These are phyloP conservation scores for Phialophora expanda DNA, from an alignment of 2,329 filamentous ascomycete genomes.

Conservation along the genomic window DNA sequence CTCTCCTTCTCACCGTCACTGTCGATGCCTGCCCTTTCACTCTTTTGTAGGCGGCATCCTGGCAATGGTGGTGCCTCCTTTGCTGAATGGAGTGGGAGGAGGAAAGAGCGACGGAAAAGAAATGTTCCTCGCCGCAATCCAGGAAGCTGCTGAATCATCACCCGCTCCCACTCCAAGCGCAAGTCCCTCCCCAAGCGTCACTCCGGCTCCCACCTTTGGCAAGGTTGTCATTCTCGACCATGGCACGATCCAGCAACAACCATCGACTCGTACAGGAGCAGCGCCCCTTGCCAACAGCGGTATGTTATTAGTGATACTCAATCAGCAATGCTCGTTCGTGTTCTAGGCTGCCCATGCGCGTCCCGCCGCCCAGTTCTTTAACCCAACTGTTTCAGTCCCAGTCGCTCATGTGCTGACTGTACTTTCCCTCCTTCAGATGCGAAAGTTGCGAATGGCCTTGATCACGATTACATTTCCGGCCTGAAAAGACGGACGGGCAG, in stretches of 20 bases:
- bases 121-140: conserved; percentile 9
- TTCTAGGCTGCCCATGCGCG: background rate
- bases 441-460: conserved; percentile 19
- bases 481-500: conserved; percentile 18
- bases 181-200: background rate
- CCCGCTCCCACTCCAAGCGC: background rate
- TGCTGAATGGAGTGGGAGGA: background rate
- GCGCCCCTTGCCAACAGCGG: conserved; percentile 12
- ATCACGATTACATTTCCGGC: conserved; percentile 25
- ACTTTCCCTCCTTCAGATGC: conserved; percentile 29
- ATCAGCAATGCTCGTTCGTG: conserved; percentile 13
- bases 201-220: background rate
- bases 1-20: background rate
- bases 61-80: conserved; percentile 2
- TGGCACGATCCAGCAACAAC: conserved; percentile 5
- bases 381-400: background rate
- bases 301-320: conserved; percentile 21
- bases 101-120: conserved; percentile 3
- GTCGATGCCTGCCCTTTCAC: background rate
- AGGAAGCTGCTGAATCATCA: conserved; percentile 10
- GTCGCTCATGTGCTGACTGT: conserved; percentile 31
- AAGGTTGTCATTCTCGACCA: conserved; percentile 10
- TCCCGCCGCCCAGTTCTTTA: background rate
- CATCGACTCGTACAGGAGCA: background rate
- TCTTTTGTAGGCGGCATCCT: background rate